phyloP scores from a whole-genome alignment of 2,329 filamentous ascomycete species.

The Cladophialophora bantiana region DNA sequence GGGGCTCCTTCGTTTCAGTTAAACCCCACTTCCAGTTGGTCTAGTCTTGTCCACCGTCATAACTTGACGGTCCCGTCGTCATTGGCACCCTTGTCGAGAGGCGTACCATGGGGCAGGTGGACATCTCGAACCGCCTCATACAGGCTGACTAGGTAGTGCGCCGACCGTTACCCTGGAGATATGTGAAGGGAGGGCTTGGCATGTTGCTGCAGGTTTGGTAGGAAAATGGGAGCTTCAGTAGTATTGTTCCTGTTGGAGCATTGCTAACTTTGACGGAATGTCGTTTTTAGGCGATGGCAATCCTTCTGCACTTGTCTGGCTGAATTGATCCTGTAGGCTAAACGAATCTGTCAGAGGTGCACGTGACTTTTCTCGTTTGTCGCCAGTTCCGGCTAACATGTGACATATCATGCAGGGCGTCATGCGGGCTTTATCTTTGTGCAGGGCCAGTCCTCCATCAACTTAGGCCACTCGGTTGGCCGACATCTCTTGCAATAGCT shows the following conservation, averaged over 20 bases:
- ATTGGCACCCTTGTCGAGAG: background rate
- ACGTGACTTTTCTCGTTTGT: background rate
- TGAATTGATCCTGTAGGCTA: background rate
- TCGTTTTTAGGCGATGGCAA: background rate
- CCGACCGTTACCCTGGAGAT: background rate
- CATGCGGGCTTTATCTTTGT: background rate
- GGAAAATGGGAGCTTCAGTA: background rate
- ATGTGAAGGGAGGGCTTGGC: background rate
- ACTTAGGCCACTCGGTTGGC: background rate
- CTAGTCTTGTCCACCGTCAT: background rate
- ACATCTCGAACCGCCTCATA: background rate
- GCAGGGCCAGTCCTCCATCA: background rate
- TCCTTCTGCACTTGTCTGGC: background rate
- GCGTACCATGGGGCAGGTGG: background rate
- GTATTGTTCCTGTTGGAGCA: no score
- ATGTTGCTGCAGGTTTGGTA: background rate
- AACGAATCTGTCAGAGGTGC: background rate
- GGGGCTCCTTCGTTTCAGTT: background rate
- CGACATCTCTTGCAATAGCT: background rate
- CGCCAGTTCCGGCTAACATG: background rate
- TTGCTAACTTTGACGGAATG: no score
- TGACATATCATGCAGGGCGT: background rate
- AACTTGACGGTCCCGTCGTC: background rate
- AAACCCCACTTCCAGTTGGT: background rate
- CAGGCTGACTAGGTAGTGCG: background rate